These are phyloP conservation scores for Moniliophthora roreri DNA, from an alignment of 1,284 basidiomycete species.

Conservation along the genomic window DNA sequence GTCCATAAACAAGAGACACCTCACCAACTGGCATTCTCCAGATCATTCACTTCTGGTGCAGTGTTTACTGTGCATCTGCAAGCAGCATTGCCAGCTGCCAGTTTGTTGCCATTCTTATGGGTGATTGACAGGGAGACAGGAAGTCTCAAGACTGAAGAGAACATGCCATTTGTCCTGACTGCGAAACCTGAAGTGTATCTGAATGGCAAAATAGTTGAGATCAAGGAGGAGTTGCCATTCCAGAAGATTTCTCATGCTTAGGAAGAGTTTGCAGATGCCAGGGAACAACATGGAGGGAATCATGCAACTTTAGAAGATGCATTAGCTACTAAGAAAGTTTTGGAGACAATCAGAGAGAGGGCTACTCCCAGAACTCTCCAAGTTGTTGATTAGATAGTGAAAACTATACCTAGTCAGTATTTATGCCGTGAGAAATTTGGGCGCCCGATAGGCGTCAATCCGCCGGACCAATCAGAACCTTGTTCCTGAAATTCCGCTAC, in stretches of 20 bases:
- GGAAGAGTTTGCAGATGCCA: conserved; percentile 9
- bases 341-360: conserved; percentile 9
- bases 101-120: conserved; percentile 13
- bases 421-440: too few species aligned
- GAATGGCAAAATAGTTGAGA: conserved; percentile 16
- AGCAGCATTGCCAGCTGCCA: conserved; percentile 4
- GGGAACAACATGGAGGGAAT: conserved; percentile 1
- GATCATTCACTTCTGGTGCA: neutral
- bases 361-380: neutral
- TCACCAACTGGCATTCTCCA: conserved; percentile 6
- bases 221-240: neutral
- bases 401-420: too few species aligned
- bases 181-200: conserved; percentile 12
- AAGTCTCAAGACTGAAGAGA: conserved; percentile 11
- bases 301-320: conserved; percentile 13
- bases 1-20: neutral
- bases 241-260: neutral
- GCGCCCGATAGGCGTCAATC: too few species aligned
- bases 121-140: conserved; percentile 19
- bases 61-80: conserved; percentile 1
- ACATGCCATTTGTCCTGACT: neutral
- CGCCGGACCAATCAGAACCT: too few species aligned
- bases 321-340: conserved; percentile 2
- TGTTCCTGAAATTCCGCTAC: neutral
- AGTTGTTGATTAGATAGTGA: too few species aligned